These are phyloP conservation scores for Ambrosiella cleistominuta DNA, from an alignment of 2,329 filamentous ascomycete genomes.

Conservation along the genomic window DNA sequence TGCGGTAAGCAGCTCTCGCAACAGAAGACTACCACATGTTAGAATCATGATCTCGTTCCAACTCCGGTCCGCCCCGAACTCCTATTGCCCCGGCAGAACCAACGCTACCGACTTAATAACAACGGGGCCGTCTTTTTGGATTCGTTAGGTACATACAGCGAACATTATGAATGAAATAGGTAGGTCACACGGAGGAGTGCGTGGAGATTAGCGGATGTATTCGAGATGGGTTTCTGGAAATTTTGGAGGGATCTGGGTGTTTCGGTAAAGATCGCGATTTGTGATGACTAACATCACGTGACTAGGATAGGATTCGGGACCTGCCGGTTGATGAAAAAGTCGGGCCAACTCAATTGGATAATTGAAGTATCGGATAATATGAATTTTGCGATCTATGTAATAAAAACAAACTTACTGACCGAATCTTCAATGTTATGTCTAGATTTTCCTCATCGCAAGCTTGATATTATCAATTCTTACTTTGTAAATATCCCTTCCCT, in stretches of 20 bases:
- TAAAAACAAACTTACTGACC: not conserved
- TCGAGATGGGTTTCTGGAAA: not conserved
- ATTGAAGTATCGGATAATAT: not conserved
- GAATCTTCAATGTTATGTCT: too few relatives aligned
- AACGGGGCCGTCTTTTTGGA: not conserved
- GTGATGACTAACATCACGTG: constrained; percentile 10
- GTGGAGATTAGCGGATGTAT: constrained; percentile 2
- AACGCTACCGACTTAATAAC: not conserved
- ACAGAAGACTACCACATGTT: constrained; percentile 7
- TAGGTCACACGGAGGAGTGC: not conserved
- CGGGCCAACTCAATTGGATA: not conserved
- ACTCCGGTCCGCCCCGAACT: not conserved
- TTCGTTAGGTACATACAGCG: constrained; percentile 8
- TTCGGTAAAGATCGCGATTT: constrained; percentile 13
- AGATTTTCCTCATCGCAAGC: not conserved
- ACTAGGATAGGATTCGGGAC: not conserved
- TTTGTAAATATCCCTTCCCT: not conserved
- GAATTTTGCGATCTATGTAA: not conserved
- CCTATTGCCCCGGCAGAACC: not conserved
- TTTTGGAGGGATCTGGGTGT: constrained; percentile 4
- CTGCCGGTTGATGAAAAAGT: not conserved
- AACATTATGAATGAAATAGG: constrained; percentile 11
- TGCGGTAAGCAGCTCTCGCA: constrained; percentile 31
- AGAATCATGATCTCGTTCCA: not conserved
- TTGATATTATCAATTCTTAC: not conserved